These are phyloP conservation scores for Puccinia horiana DNA, from an alignment of 1,284 basidiomycete genomes.

Conservation along the genomic window DNA sequence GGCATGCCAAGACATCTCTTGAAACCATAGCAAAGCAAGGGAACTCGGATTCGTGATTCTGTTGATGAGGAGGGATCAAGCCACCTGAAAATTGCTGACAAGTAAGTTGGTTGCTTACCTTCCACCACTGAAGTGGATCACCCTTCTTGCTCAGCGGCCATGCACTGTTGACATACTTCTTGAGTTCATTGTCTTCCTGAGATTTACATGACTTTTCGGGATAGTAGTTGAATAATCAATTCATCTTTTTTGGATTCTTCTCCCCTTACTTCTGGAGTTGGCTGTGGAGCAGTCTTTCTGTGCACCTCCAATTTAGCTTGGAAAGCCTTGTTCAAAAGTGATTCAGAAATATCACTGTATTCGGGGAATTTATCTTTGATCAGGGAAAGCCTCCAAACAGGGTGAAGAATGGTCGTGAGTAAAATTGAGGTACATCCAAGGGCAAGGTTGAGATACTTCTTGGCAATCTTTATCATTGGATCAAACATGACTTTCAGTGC, in stretches of 20 bases:
- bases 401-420: background rate
- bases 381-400: background rate
- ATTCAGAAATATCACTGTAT: background rate
- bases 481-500: background rate
- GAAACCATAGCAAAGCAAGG: background rate
- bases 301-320: background rate
- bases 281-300: too few relatives aligned
- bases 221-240: too few relatives aligned
- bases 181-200: too few relatives aligned
- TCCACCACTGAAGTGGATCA: too few relatives aligned
- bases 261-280: too few relatives aligned
- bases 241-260: too few relatives aligned
- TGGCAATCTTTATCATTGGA: conserved; percentile 15
- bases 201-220: too few relatives aligned
- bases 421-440: background rate
- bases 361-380: background rate
- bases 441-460: background rate
- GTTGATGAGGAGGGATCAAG: background rate
- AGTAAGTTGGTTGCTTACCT: too few relatives aligned
- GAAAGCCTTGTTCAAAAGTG: background rate
- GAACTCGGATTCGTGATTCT: background rate
- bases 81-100: too few relatives aligned
- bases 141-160: too few relatives aligned
- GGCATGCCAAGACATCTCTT: background rate
- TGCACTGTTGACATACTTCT: too few relatives aligned